phyloP scores from a whole-genome alignment of 2,329 filamentous ascomycete species.

The Alternaria viburni region DNA sequence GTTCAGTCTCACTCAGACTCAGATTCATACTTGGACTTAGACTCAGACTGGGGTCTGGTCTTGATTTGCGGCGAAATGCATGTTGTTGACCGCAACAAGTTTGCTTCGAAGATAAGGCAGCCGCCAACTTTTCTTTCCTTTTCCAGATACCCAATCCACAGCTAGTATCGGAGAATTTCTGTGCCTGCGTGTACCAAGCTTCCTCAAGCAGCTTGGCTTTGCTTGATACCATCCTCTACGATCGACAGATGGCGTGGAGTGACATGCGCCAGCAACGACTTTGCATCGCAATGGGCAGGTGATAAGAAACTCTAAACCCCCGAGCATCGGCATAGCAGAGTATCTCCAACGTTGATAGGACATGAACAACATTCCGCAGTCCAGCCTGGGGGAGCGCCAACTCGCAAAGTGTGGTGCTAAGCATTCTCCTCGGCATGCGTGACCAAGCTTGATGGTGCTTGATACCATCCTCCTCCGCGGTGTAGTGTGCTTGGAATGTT shows the following conservation, averaged over 20 bases:
- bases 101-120: neutral
- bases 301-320: neutral
- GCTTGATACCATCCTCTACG: neutral
- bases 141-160: neutral
- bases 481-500: neutral
- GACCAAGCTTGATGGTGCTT: conserved; percentile 14
- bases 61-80: neutral
- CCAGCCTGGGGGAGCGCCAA: neutral
- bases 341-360: neutral
- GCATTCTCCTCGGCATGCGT: conserved; percentile 15
- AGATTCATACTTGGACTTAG: neutral
- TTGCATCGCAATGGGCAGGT: neutral
- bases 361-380: neutral
- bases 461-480: conserved; percentile 3
- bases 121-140: neutral
- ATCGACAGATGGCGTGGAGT: neutral
- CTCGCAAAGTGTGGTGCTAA: conserved; percentile 1
- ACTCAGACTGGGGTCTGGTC: neutral
- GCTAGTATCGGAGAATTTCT: neutral
- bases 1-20: neutral
- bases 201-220: conserved; percentile 16
- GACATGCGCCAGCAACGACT: neutral
- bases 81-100: neutral
- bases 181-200: conserved; percentile 18
- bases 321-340: neutral